A percentile compares a stretch with the other conserved stretches of the same genome.
Conservation (phyloP, 1,284 basidiomycete species). For the Ustilago nuda region DNA sequence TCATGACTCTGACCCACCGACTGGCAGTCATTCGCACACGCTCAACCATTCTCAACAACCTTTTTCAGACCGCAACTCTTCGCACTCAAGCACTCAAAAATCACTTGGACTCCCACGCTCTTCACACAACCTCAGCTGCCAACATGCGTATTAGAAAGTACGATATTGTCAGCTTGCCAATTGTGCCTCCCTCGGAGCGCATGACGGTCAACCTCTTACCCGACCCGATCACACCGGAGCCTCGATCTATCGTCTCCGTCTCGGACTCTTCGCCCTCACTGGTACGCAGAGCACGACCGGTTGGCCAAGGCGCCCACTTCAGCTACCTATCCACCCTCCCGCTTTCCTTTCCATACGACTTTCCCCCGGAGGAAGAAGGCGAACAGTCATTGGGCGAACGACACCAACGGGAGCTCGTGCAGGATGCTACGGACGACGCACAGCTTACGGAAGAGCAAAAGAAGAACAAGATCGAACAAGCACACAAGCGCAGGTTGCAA, state of each 20-base stretch:
- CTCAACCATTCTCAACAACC: neutral
- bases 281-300: constrained; percentile 78
- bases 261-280: constrained; percentile 60
- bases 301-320: constrained; percentile 78
- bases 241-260: constrained; percentile 73
- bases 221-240: constrained; percentile 74
- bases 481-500: constrained; percentile 56
- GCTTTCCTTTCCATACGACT: constrained; percentile 84
- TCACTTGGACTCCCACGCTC: neutral
- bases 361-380: constrained; percentile 70
- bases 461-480: constrained; percentile 29
- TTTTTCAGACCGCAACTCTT: neutral
- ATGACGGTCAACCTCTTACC: constrained; percentile 79
- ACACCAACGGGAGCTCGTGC: constrained; percentile 35
- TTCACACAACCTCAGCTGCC: constrained; percentile 14
- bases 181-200: constrained; percentile 75
- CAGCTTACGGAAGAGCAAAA: constrained; percentile 43
- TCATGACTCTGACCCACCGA: constrained; percentile 27
- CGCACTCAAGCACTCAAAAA: neutral
- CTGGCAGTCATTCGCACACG: constrained; percentile 21
- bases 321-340: constrained; percentile 86
- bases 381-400: constrained; percentile 45
- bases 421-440: constrained; percentile 24
- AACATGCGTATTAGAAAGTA: constrained; percentile 31
- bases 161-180: constrained; percentile 72